Percentiles rank a stretch among this genome's conserved stretches.
phyloP scores from a whole-genome alignment of 1,284 basidiomycete species.

The Rhodotorula sp. region DNA sequence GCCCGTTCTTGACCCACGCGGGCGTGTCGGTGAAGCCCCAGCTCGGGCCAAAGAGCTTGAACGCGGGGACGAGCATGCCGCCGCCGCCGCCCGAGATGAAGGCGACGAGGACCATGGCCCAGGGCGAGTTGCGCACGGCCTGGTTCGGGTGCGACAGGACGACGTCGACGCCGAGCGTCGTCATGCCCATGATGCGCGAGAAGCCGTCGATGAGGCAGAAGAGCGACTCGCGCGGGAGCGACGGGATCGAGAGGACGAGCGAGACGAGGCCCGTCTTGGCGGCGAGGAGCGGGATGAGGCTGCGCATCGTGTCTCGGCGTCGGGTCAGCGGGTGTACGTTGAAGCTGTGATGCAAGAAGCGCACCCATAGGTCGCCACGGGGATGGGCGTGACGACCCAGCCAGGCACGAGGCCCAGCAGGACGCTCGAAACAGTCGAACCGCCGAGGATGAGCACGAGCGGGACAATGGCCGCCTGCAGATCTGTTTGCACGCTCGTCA shows the following conservation, averaged over 20 bases:
- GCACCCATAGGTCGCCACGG: slow-evolving; percentile 39
- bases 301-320: not conserved
- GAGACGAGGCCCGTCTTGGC: slow-evolving; percentile 28
- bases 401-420: slow-evolving; percentile 39
- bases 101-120: slow-evolving; percentile 41
- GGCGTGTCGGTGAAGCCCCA: slow-evolving; percentile 39
- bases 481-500: slow-evolving; percentile 11
- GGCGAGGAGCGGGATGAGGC: slow-evolving; percentile 37
- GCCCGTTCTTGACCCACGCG: slow-evolving; percentile 29
- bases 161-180: slow-evolving; percentile 42
- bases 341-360: not conserved
- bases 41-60: slow-evolving; percentile 34
- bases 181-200: slow-evolving; percentile 43
- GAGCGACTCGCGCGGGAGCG: slow-evolving; percentile 36
- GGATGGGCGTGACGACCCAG: slow-evolving; percentile 40
- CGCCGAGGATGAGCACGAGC: slow-evolving; percentile 40
- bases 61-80: slow-evolving; percentile 37
- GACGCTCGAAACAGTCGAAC: slow-evolving; percentile 33
- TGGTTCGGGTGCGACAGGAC: slow-evolving; percentile 39
- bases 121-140: slow-evolving; percentile 35
- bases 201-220: slow-evolving; percentile 43
- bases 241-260: slow-evolving; percentile 33
- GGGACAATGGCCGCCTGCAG: slow-evolving; percentile 41
- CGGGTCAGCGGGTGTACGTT: not conserved
- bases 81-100: slow-evolving; percentile 40